phyloP scores from a whole-genome alignment of 1,139 yeast genomes.

The Yamadazyma dushanensis region DNA sequence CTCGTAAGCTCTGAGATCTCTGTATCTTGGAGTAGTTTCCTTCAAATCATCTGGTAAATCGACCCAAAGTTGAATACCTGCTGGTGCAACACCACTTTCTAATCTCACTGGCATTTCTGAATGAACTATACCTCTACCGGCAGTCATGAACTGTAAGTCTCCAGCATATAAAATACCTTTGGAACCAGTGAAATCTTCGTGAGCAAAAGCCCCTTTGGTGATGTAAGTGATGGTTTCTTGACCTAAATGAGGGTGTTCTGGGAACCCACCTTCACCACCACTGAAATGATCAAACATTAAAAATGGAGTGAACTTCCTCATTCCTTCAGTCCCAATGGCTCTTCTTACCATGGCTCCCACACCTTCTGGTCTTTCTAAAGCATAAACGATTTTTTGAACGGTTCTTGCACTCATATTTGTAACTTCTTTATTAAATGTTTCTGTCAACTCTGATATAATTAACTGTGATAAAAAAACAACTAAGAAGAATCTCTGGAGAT shows the following conservation, averaged over 20 bases:
- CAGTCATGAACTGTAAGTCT: constrained; percentile 93
- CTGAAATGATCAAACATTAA: constrained; percentile 80
- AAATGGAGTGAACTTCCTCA: constrained; percentile 80
- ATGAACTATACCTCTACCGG: constrained; percentile 87
- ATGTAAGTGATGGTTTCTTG: constrained; percentile 85
- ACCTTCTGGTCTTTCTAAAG: constrained; percentile 81
- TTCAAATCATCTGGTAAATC: constrained; percentile 76
- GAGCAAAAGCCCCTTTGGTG: constrained; percentile 76
- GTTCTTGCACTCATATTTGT: constrained; percentile 37
- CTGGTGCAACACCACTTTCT: constrained; percentile 55
- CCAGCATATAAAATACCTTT: constrained; percentile 79
- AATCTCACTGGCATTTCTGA: constrained; percentile 80
- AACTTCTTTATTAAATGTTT: neutral
- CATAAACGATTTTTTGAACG: constrained; percentile 59
- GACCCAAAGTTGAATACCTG: constrained; percentile 90
- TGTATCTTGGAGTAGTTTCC: constrained; percentile 71
- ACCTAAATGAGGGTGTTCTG: constrained; percentile 92
- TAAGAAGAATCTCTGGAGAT: neutral
- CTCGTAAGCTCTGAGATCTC: constrained; percentile 72
- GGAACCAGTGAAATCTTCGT: constrained; percentile 88
- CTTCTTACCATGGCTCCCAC: constrained; percentile 85
- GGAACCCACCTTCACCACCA: constrained; percentile 68
- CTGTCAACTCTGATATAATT: neutral
- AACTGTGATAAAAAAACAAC: constrained; percentile 1
- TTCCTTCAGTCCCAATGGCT: constrained; percentile 67